These are phyloP conservation scores for Coemansia reversa DNA, from an alignment of 192 early-diverging fungal genomes.

Conservation along the genomic window DNA sequence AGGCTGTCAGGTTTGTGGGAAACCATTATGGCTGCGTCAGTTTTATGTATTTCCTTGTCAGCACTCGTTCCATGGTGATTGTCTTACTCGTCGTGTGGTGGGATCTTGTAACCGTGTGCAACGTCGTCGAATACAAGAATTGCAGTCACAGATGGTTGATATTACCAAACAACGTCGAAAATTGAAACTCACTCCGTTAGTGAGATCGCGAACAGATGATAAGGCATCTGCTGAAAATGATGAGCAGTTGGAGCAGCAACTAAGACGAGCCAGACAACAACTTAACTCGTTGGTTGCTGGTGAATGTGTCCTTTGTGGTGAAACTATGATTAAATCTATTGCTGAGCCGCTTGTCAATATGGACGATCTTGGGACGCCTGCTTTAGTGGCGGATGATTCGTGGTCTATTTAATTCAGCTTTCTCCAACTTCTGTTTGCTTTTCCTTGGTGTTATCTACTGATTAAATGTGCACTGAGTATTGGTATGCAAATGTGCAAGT, in stretches of 20 bases:
- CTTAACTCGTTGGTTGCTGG: conserved; percentile 73
- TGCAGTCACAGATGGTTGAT: conserved; percentile 44
- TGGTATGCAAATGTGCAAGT: too few relatives aligned
- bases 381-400: conserved; percentile 44
- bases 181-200: conserved; percentile 32
- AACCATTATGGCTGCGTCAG: conserved; percentile 78
- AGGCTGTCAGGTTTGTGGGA: conserved; percentile 74
- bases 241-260: conserved; percentile 51
- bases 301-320: conserved; percentile 95
- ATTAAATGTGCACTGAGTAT: too few relatives aligned
- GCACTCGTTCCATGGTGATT: conserved; percentile 93
- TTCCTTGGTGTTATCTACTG: too few relatives aligned
- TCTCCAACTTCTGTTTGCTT: too few relatives aligned
- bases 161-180: conserved; percentile 41
- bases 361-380: conserved; percentile 24
- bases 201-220: conserved; percentile 3
- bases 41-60: conserved; percentile 96
- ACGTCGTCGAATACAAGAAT: conserved; percentile 47
- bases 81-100: conserved; percentile 71
- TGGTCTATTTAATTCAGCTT: conserved; percentile 62
- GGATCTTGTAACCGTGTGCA: conserved; percentile 48
- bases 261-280: conserved; percentile 58
- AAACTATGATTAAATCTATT: conserved; percentile 89
- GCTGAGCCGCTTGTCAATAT: conserved; percentile 73
- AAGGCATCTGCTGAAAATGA: conserved; percentile 23